A percentile compares a stretch with the other conserved stretches of the same genome.
Conservation (phyloP, 352 stramenopile genomes). For the Pythium scleroteichum region DNA sequence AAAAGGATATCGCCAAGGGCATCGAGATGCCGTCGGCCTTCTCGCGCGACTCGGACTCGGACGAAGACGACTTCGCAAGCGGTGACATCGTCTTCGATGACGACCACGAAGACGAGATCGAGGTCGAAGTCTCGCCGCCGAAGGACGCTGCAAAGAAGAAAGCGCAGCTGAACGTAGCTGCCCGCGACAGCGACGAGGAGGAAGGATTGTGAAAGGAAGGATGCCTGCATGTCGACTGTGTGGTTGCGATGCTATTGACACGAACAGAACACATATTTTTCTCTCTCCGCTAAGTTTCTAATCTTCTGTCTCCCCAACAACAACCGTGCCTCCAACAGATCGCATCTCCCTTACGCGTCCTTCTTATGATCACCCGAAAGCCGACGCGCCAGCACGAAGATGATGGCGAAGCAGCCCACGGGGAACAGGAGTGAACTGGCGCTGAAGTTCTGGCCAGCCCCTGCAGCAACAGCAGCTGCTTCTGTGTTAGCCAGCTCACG, state of each 20-base stretch:
- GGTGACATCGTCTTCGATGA: constrained; percentile 57
- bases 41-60: constrained; percentile 60
- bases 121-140: constrained; percentile 33
- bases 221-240: no score
- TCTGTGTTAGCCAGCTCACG: constrained; percentile 11
- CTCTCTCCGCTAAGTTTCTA: background rate
- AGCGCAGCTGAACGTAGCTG: background rate
- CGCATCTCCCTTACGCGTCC: constrained; percentile 40
- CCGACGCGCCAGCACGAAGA: constrained; percentile 51
- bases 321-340: background rate
- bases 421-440: constrained; percentile 48
- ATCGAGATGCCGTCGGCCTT: constrained; percentile 64
- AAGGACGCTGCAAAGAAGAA: constrained; percentile 38
- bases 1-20: constrained; percentile 42
- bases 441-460: constrained; percentile 20
- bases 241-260: no score
- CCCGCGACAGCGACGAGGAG: constrained; percentile 41
- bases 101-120: constrained; percentile 42
- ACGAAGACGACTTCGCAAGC: constrained; percentile 36
- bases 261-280: background rate
- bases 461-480: constrained; percentile 7
- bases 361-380: constrained; percentile 79
- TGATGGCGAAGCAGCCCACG: constrained; percentile 46
- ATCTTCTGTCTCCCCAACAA: background rate
- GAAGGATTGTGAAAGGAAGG: constrained; percentile 19